Evolutionary conservation across 345 rosid genomes (phyloP), one percentile per base, ranked within the genome.

Genomic region (Barbarea vulgaris): DNA sequence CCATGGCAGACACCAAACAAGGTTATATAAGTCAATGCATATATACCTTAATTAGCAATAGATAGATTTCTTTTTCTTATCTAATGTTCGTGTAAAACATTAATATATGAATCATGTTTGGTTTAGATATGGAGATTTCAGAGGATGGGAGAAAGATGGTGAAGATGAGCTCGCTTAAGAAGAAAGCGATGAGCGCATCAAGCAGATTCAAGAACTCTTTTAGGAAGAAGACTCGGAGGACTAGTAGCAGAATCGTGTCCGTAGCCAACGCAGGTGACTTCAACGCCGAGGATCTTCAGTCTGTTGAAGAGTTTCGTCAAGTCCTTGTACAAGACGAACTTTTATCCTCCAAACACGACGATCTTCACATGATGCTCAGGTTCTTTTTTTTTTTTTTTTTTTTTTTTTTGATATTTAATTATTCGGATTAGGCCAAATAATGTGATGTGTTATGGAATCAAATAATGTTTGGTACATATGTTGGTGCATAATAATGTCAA

Each of bases 331-430:
- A 80, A 10, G 91, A 87, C 3, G 90, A 87, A 50, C 82, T 92
- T 19, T 73, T 95, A 19, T 91, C 97, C 9, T 46, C 84, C 11
- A 85, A 76, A 72, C 97, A 90, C 10, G 99, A 95, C 62, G 96
- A 90, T 76, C 87, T 71, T 58, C 91, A 87, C 80, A 82, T 81
- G 92, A 83, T 95, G 96, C 92, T 92, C 56, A 87, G 99, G 99
- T 78, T 66, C n/a, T 18, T 22, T 7, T 51, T 4, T 4, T 25
- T 25, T 4, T 30, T 6, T 13, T 9, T 3, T 2, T 56, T 33
- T n/a, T n/a, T n/a, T n/a, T n/a, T n/a, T n/a, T n/a, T n/a, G n/a
- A n/a, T n/a, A n/a, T n/a, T n/a, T n/a, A 1, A 3, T 13, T 5
- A 53, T 12, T 24, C 12, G 9, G 5, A 5, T 33, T n/a, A 31